These are phyloP conservation scores for Arabis hirsuta DNA, from an alignment of 345 rosid genomes.

Conservation along the genomic window DNA sequence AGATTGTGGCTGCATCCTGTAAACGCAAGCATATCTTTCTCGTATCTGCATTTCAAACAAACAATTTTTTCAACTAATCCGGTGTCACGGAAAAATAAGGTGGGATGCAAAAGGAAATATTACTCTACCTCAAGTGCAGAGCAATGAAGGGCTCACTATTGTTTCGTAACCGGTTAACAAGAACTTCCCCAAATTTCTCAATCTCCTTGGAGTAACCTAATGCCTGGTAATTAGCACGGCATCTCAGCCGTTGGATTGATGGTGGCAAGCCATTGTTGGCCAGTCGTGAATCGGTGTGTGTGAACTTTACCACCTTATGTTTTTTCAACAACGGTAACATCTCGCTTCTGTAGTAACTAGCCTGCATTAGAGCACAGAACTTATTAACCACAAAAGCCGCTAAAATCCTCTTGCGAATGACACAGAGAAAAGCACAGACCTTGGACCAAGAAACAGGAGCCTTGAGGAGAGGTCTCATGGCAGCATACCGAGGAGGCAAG, in stretches of 20 bases:
- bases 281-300: conserved; percentile 89
- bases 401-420: not conserved
- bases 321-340: conserved; percentile 68
- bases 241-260: conserved; percentile 78
- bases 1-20: conserved; percentile 98
- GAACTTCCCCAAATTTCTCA: conserved; percentile 66
- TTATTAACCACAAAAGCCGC: not conserved
- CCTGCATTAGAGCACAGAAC: conserved; percentile 50
- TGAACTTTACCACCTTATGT: conserved; percentile 83
- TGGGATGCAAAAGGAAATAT: not conserved
- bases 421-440: conserved; percentile 49
- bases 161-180: conserved; percentile 73
- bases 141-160: conserved; percentile 79
- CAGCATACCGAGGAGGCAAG: conserved; percentile 59
- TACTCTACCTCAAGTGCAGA: conserved; percentile 71
- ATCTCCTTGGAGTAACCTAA: conserved; percentile 69
- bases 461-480: conserved; percentile 65
- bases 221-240: conserved; percentile 92
- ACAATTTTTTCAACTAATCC: not conserved
- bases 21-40: conserved; percentile 99
- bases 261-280: conserved; percentile 81
- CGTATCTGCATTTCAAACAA: conserved; percentile 61
- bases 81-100: not conserved
- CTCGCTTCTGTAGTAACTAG: conserved; percentile 87
- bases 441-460: conserved; percentile 99